A percentile compares a stretch with the other conserved stretches of the same genome.
Evolutionary conservation across 495 filamentous ascomycete genomes (phyloP).

Genomic region (Cercophora samala): DNA sequence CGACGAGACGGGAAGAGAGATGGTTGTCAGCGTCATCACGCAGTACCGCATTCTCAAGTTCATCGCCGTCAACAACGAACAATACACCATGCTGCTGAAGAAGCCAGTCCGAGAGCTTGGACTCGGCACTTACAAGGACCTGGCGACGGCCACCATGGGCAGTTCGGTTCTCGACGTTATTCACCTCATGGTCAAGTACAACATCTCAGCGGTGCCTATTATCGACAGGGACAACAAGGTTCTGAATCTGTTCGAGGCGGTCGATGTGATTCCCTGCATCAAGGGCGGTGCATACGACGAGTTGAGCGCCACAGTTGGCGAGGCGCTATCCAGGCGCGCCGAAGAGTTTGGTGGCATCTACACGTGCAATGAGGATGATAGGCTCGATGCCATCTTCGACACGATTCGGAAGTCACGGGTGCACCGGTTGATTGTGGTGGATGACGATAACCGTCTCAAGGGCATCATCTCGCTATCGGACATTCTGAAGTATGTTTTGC

Average conservation of each 20-base stretch:
- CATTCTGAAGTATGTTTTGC: slow-evolving; percentile 90
- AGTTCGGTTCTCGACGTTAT: slow-evolving; percentile 95
- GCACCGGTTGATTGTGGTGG: slow-evolving; percentile 87
- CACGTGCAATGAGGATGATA: slow-evolving; percentile 88
- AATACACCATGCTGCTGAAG: slow-evolving; percentile 81
- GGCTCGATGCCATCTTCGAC: slow-evolving; percentile 92
- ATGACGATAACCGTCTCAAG: slow-evolving; percentile 78
- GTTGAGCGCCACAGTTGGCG: slow-evolving; percentile 78
- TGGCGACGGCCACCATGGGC: slow-evolving; percentile 84
- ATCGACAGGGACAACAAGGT: slow-evolving; percentile 76
- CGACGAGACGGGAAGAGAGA: slow-evolving; percentile 87
- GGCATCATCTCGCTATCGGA: slow-evolving; percentile 93
- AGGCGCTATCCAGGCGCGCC: slow-evolving; percentile 81
- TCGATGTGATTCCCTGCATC: slow-evolving; percentile 95
- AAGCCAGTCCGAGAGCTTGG: slow-evolving; percentile 83
- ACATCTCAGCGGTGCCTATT: slow-evolving; percentile 93
- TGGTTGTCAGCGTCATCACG: slow-evolving; percentile 94
- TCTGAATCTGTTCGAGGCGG: slow-evolving; percentile 95
- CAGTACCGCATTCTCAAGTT: slow-evolving; percentile 99
- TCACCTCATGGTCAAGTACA: slow-evolving; percentile 84
- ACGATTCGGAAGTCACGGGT: slow-evolving; percentile 93
- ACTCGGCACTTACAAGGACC: slow-evolving; percentile 76
- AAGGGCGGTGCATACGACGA: slow-evolving; percentile 93
- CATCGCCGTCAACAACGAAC: slow-evolving; percentile 90
- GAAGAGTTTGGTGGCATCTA: slow-evolving; percentile 96